Percentiles rank a stretch among this genome's conserved stretches.
phyloP scores from a whole-genome alignment of 2,329 filamentous ascomycete species.

The Alternaria panax region DNA sequence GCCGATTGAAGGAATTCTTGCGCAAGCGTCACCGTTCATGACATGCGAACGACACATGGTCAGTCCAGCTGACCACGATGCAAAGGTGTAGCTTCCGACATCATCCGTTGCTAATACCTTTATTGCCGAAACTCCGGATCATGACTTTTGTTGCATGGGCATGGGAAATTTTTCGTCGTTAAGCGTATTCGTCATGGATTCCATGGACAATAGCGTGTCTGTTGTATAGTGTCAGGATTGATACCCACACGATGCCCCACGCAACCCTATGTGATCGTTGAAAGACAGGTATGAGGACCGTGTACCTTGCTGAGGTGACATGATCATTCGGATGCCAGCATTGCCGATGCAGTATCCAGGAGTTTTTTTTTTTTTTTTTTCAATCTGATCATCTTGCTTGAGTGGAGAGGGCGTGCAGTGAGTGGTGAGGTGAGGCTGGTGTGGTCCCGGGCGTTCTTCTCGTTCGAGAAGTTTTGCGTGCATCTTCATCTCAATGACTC shows the following conservation, averaged over 20 bases:
- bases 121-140: conserved; percentile 9
- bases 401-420: not conserved
- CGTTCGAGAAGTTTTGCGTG: conserved; percentile 8
- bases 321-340: not conserved
- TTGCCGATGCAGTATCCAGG: conserved; percentile 1
- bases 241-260: conserved; percentile 4
- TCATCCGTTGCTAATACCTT: not conserved
- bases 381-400: conserved; percentile 2
- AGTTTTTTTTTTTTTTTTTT: not conserved
- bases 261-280: conserved; percentile 5
- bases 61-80: conserved; percentile 2
- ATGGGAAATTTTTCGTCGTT: conserved; percentile 5
- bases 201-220: not conserved
- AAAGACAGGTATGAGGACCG: not conserved
- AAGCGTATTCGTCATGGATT: not conserved
- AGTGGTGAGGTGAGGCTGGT: not conserved
- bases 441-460: conserved; percentile 6
- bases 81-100: conserved; percentile 1
- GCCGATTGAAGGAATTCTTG: conserved; percentile 2
- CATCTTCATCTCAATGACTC: conserved; percentile 10
- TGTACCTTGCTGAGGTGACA: not conserved
- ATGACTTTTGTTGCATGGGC: conserved; percentile 6
- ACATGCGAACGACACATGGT: conserved; percentile 15
- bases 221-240: conserved; percentile 2
- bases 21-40: conserved; percentile 13